Conservation (phyloP, 1,284 basidiomycete species). For the Kalmanozyma brasiliensis region DNA sequence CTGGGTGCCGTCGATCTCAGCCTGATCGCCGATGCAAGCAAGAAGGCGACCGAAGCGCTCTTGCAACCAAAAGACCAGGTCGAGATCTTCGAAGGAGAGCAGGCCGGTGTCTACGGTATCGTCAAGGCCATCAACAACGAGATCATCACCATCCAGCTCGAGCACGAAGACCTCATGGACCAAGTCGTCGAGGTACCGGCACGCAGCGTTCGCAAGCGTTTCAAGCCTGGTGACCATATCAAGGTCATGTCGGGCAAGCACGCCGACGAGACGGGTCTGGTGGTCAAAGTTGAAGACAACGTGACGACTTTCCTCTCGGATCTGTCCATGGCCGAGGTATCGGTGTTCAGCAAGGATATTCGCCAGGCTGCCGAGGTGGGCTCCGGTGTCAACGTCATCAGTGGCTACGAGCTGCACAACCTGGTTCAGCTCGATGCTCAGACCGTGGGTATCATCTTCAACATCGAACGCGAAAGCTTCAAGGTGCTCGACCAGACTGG, state of each 20-base stretch:
- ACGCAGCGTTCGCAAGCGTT: conserved; percentile 88
- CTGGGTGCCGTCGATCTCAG: conserved; percentile 75
- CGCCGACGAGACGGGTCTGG: conserved; percentile 92
- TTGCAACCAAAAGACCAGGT: conserved; percentile 98
- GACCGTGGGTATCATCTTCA: conserved; percentile 96
- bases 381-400: conserved; percentile 85
- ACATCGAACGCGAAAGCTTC: conserved; percentile 94
- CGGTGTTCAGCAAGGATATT: conserved; percentile 96
- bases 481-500: conserved; percentile 95
- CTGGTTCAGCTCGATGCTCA: conserved; percentile 93
- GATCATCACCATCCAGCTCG: conserved; percentile 81
- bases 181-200: conserved; percentile 85
- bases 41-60: conserved; percentile 85
- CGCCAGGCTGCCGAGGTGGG: conserved; percentile 97
- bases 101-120: conserved; percentile 88
- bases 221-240: conserved; percentile 97
- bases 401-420: conserved; percentile 94
- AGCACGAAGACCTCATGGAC: conserved; percentile 82
- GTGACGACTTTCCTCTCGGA: conserved; percentile 97
- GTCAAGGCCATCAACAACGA: conserved; percentile 90
- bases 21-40: conserved; percentile 85
- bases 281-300: conserved; percentile 83
- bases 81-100: conserved; percentile 96
- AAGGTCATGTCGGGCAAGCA: conserved; percentile 97
- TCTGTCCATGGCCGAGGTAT: conserved; percentile 94